These are phyloP conservation scores for Brassica carinata DNA, from an alignment of 345 rosid species.

Conservation along the genomic window DNA sequence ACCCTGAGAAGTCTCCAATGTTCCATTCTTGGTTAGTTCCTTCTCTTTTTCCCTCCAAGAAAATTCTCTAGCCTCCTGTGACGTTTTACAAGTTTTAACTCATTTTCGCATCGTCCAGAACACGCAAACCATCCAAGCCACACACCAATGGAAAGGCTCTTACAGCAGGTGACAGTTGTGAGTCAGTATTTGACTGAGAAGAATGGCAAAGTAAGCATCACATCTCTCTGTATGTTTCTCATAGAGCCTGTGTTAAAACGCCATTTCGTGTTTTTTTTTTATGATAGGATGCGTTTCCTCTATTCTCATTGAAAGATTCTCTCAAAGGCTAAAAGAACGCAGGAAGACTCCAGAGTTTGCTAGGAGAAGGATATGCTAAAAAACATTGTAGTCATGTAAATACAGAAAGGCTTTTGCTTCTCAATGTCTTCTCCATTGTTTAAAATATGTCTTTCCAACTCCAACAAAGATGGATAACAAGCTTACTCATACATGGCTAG, in stretches of 20 bases:
- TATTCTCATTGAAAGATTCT: conserved; percentile 78
- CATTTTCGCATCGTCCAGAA: conserved; percentile 50
- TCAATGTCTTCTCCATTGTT: conserved; percentile 12
- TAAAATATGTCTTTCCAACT: conserved; percentile 11
- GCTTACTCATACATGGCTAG: conserved; percentile 9
- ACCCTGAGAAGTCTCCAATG: conserved; percentile 89
- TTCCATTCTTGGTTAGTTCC: conserved; percentile 81
- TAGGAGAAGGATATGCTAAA: conserved; percentile 19
- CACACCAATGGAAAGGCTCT: conserved; percentile 81
- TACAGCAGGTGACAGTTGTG: conserved; percentile 76
- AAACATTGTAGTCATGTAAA: conserved; percentile 28
- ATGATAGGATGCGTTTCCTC: conserved; percentile 64
- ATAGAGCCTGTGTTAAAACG: not conserved
- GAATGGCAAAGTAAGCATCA: conserved; percentile 57
- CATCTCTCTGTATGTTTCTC: not conserved
- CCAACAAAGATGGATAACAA: conserved; percentile 19
- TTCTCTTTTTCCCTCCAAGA: not conserved
- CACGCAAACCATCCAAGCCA: conserved; percentile 67
- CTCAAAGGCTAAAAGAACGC: conserved; percentile 58
- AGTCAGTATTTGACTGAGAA: conserved; percentile 71
- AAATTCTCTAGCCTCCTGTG: not conserved
- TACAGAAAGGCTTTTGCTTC: conserved; percentile 26
- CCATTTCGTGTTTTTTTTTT: not conserved
- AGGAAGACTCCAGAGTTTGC: conserved; percentile 30
- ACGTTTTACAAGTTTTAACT: conserved; percentile 22